Conservation (phyloP, 805 yeast species). For the Candida chauliodis region DNA sequence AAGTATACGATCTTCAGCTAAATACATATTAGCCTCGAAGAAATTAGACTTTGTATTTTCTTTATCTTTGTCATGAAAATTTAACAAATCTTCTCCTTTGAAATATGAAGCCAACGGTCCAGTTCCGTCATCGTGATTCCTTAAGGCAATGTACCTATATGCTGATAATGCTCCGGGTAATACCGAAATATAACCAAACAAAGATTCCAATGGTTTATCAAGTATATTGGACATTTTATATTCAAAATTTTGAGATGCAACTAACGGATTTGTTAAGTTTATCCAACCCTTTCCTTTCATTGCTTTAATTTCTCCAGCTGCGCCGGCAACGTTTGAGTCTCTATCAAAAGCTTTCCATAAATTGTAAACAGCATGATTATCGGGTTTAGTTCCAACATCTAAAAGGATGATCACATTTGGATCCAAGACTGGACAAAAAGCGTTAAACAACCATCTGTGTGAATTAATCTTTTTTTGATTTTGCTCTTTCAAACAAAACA, state of each 20-base stretch:
- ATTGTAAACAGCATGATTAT: constrained; percentile 80
- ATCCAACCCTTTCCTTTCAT: constrained; percentile 88
- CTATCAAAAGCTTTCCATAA: constrained; percentile 96
- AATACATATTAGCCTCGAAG: constrained; percentile 93
- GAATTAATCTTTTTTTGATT: constrained; percentile 94
- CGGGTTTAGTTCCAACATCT: constrained; percentile 99
- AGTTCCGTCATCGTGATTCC: constrained; percentile 82
- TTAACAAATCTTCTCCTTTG: constrained; percentile 68
- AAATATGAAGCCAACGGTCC: constrained; percentile 90
- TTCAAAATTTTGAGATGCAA: constrained; percentile 95
- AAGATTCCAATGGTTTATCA: constrained; percentile 91
- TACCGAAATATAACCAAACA: constrained; percentile 89
- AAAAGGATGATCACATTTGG: constrained; percentile 87
- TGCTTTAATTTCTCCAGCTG: constrained; percentile 96
- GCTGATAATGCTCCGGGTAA: constrained; percentile 96
- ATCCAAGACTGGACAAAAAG: constrained; percentile 84
- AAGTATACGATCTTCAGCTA: constrained; percentile 93
- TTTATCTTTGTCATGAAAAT: constrained; percentile 20
- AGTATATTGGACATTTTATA: constrained; percentile 95
- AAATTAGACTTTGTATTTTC: constrained; percentile 60
- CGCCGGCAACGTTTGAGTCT: constrained; percentile 97
- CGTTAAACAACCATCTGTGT: constrained; percentile 96
- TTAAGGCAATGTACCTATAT: constrained; percentile 82
- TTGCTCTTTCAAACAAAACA: constrained; percentile 88
- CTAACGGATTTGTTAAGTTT: constrained; percentile 82